phyloP scores from a whole-genome alignment of 805 yeast species.

The fission yeast (Schizosaccharomyces pombe) region DNA sequence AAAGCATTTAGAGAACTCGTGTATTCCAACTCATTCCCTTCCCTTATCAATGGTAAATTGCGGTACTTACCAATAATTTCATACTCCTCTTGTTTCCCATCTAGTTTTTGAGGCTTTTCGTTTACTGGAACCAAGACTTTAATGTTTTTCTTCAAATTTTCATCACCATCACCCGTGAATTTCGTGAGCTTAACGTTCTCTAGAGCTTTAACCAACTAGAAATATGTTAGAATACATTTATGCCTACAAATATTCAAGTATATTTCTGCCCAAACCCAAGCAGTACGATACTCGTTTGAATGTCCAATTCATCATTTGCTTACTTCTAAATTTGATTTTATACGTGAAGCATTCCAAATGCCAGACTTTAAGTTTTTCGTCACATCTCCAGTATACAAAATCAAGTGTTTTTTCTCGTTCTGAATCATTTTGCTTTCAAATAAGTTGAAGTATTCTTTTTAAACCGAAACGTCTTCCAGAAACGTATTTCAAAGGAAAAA shows the following conservation, averaged over 20 bases:
- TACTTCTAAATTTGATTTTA: neutral
- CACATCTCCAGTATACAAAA: constrained; percentile 1
- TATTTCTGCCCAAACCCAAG: neutral
- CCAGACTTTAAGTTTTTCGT: neutral
- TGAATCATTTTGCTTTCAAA: neutral
- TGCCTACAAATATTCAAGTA: neutral
- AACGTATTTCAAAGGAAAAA: too few relatives aligned
- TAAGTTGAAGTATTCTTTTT: neutral
- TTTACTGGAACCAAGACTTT: neutral
- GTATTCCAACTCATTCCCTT: neutral
- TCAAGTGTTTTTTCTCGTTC: neutral
- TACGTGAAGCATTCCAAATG: neutral
- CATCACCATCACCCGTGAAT: neutral
- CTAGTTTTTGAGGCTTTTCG: neutral
- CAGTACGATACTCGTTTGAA: neutral
- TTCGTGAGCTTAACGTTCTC: neutral
- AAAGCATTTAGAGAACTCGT: too few relatives aligned
- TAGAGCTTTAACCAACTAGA: neutral
- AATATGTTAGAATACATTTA: neutral
- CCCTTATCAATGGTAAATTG: neutral
- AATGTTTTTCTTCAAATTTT: too few relatives aligned
- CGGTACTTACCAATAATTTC: neutral
- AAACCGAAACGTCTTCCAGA: too few relatives aligned
- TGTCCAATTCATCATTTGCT: neutral
- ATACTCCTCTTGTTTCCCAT: neutral